Conservation (phyloP, 257 asterid genomes). For the Penstemon barbatus region DNA sequence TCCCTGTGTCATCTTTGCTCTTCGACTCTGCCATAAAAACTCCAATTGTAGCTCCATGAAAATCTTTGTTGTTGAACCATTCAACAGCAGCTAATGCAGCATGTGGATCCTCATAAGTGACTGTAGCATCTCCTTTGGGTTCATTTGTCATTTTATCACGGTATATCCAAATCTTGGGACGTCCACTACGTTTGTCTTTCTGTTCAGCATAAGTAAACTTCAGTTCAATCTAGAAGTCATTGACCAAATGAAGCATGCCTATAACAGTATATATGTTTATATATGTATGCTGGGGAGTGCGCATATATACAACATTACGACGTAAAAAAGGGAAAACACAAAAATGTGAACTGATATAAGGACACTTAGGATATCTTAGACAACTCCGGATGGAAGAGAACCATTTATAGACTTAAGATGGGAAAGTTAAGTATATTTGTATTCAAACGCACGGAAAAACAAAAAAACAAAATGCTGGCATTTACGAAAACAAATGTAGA, state of each 20-base stretch:
- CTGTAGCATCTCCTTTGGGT: slow-evolving; percentile 98
- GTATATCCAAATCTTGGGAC: slow-evolving; percentile 93
- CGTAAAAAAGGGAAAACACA: background rate
- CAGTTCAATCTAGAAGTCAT: slow-evolving; percentile 2
- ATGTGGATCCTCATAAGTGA: slow-evolving; percentile 97
- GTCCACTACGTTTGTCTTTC: slow-evolving; percentile 97
- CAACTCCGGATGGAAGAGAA: too few species aligned
- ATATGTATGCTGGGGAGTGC: too few species aligned
- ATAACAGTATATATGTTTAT: background rate
- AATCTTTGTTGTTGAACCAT: slow-evolving; percentile 95
- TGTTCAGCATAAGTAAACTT: slow-evolving; percentile 32
- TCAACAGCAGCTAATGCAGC: slow-evolving; percentile 99
- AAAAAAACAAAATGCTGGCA: too few species aligned
- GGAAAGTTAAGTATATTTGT: too few species aligned
- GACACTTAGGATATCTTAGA: background rate
- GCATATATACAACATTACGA: background rate
- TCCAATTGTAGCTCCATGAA: slow-evolving; percentile 82
- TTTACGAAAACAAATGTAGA: too few species aligned
- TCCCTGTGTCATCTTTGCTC: slow-evolving; percentile 63
- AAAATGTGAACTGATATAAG: slow-evolving; percentile 18
- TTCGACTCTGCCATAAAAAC: slow-evolving; percentile 91
- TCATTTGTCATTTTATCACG: slow-evolving; percentile 85
- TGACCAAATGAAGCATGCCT: slow-evolving; percentile 21
- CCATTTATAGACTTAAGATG: too few species aligned
- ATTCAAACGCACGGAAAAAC: too few species aligned